Evolutionary conservation across 176 grass and related monocot genomes (phyloP).

Genomic region (Canna indica): DNA sequence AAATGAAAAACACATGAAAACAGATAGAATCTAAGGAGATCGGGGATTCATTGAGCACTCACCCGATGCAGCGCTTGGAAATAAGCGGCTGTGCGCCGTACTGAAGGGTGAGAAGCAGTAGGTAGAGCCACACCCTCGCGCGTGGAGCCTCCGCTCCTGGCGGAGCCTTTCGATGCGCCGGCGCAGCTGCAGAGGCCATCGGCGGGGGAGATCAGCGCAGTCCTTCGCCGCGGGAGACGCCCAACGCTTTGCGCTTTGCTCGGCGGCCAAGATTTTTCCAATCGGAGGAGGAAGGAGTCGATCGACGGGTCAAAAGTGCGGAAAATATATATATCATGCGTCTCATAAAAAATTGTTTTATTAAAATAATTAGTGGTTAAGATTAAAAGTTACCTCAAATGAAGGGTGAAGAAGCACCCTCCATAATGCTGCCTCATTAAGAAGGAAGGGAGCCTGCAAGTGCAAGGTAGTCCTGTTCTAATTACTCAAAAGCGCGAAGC

Average conservation of each 20-base stretch:
- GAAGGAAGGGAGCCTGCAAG: too few species aligned
- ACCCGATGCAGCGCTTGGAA: conserved; percentile 90
- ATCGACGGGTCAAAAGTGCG: neutral
- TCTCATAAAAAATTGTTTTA: too few species aligned
- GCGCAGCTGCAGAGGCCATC: neutral
- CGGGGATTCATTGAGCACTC: neutral
- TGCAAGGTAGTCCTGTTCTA: too few species aligned
- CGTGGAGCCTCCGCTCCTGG: neutral
- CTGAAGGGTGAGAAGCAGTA: conserved; percentile 75
- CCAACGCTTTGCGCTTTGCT: neutral
- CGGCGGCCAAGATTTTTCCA: neutral
- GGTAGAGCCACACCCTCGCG: conserved; percentile 60
- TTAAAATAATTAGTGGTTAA: too few species aligned
- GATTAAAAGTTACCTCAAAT: too few species aligned
- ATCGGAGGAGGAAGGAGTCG: neutral
- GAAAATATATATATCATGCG: too few species aligned
- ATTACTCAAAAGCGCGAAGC: too few species aligned
- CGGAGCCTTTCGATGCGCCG: neutral
- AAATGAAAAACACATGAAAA: conserved; percentile 7
- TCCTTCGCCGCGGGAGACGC: neutral
- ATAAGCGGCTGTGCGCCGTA: conserved; percentile 93
- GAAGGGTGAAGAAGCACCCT: too few species aligned
- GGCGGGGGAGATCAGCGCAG: neutral
- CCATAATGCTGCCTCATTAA: too few species aligned
- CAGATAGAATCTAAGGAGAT: neutral